These are phyloP conservation scores for Botryotinia calthae DNA, from an alignment of 2,329 filamentous ascomycete genomes.

Conservation along the genomic window DNA sequence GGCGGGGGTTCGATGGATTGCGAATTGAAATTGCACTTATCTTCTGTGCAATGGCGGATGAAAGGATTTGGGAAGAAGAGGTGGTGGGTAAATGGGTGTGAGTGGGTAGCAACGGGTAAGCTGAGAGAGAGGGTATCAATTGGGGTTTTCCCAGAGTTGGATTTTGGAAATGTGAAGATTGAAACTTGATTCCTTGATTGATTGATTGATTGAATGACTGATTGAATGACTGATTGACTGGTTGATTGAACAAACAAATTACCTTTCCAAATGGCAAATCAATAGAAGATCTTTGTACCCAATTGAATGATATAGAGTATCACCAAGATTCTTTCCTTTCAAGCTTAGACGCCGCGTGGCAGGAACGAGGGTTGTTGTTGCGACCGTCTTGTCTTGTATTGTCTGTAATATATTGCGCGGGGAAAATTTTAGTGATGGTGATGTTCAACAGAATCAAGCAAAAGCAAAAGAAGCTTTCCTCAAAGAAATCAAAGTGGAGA, in stretches of 20 bases:
- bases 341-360: conserved; percentile 18
- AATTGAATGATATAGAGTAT: conserved; percentile 1
- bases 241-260: conserved; percentile 13
- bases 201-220: neutral
- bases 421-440: neutral
- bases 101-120: neutral
- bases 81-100: neutral
- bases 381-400: neutral
- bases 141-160: neutral
- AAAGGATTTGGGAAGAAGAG: conserved; percentile 6
- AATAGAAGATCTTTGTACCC: conserved; percentile 11
- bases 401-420: conserved; percentile 9
- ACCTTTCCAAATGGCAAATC: conserved; percentile 5
- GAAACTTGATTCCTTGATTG: neutral
- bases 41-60: conserved; percentile 16
- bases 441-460: conserved; percentile 6
- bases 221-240: neutral
- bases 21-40: conserved; percentile 18
- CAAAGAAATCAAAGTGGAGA: neutral
- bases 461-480: conserved; percentile 13
- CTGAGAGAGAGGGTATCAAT: conserved; percentile 14
- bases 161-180: neutral
- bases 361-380: conserved; percentile 19
- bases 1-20: conserved; percentile 6
- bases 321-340: neutral